Conservation (phyloP, 208 protist species). For the Pavlovales sp. region DNA sequence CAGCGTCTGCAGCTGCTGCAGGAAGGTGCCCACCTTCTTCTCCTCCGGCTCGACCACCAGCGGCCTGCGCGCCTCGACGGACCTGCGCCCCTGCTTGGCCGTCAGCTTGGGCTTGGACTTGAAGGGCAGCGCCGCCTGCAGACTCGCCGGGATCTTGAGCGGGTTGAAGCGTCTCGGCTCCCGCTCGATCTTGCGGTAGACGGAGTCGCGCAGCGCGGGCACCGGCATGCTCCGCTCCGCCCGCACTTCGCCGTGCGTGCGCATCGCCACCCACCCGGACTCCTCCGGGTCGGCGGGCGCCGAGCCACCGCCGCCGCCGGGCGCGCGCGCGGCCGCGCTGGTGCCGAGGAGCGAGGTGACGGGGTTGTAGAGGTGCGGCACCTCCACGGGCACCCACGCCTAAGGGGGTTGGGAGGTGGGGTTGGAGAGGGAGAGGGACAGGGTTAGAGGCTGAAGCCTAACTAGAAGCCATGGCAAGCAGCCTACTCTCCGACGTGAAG, state of each 20-base stretch:
- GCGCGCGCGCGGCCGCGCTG: background rate
- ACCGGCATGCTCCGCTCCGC: slow-evolving; percentile 52
- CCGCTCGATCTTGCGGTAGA: slow-evolving; percentile 67
- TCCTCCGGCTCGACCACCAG: slow-evolving; percentile 55
- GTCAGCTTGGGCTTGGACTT: slow-evolving; percentile 66
- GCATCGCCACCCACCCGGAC: slow-evolving; percentile 51
- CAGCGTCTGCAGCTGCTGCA: slow-evolving; percentile 55
- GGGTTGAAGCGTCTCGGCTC: slow-evolving; percentile 58
- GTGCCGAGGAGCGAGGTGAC: slow-evolving; percentile 67
- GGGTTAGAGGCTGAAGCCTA: too few relatives aligned
- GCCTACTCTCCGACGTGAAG: too few relatives aligned
- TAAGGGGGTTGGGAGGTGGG: too few relatives aligned
- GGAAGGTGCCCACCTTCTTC: slow-evolving; percentile 1
- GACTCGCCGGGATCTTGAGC: slow-evolving; percentile 65
- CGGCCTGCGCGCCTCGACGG: slow-evolving; percentile 10
- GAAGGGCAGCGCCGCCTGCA: slow-evolving; percentile 68
- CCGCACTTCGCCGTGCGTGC: slow-evolving; percentile 65
- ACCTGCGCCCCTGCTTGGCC: background rate
- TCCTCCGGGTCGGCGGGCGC: background rate
- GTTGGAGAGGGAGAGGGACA: too few relatives aligned
- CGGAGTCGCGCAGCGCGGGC: slow-evolving; percentile 64
- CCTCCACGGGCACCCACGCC: slow-evolving; percentile 91
- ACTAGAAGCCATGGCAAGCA: too few relatives aligned
- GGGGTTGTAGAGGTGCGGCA: slow-evolving; percentile 91
- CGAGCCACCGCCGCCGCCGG: slow-evolving; percentile 53